Percentiles rank a stretch among this genome's conserved stretches.
phyloP scores from a whole-genome alignment of 73 alveolate genomes.

The Symbiodinium pilosum region DNA sequence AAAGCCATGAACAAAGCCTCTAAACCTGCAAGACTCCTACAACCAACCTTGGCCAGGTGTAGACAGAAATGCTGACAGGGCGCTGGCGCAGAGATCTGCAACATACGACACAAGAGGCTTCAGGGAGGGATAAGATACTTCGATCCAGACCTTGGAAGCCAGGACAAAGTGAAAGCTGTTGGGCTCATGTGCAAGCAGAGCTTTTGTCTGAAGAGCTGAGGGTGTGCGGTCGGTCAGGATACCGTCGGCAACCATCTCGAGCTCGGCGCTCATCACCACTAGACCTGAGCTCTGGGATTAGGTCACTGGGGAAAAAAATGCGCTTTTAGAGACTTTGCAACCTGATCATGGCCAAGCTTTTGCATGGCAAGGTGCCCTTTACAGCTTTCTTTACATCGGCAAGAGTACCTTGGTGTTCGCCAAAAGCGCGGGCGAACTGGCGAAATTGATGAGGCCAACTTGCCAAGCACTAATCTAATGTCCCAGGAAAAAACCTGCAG shows the following conservation, averaged over 20 bases:
- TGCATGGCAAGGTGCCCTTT: constrained; percentile 35
- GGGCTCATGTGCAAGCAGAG: too few relatives aligned
- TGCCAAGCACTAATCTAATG: background rate
- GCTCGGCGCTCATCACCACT: constrained; percentile 99
- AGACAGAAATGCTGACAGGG: constrained; percentile 2
- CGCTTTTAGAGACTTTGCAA: background rate
- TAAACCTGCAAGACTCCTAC: background rate
- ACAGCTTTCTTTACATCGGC: constrained; percentile 81
- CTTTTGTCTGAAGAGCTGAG: constrained; percentile 66
- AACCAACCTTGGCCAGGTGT: background rate
- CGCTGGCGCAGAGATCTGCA: constrained; percentile 98
- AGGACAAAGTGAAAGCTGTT: too few relatives aligned
- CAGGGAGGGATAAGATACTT: constrained; percentile 99
- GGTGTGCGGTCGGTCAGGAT: constrained; percentile 99
- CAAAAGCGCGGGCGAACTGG: background rate
- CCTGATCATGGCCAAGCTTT: background rate
- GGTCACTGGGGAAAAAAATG: background rate
- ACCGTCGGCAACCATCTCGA: constrained; percentile 99
- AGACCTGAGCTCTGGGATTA: constrained; percentile 18
- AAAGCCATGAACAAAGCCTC: too few relatives aligned
- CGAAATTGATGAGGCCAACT: background rate
- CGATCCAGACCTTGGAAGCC: constrained; percentile 45
- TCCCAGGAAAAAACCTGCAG: constrained; percentile 14
- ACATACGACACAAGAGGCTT: constrained; percentile 99
- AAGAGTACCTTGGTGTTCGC: constrained; percentile 13